These are phyloP conservation scores for Curvularia eragrostidis DNA, from an alignment of 2,329 filamentous ascomycete species.

Conservation along the genomic window DNA sequence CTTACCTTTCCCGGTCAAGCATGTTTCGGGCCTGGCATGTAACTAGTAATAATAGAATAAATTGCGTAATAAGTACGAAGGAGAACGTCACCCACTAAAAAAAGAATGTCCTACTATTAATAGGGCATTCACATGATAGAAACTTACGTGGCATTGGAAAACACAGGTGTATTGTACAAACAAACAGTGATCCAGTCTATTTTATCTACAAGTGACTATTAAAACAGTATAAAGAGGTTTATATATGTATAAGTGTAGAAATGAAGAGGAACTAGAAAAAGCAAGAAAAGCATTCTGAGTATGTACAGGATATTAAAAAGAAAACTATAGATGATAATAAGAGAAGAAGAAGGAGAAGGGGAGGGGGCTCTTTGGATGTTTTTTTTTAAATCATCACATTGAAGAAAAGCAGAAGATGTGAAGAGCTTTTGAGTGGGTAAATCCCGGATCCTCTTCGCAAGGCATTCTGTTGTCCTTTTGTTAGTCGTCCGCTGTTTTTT, in stretches of 20 bases:
- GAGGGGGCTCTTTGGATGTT: not conserved
- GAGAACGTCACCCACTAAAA: too few relatives aligned
- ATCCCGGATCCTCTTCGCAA: conserved; percentile 38
- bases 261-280: too few relatives aligned
- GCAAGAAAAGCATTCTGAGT: too few relatives aligned
- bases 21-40: too few relatives aligned
- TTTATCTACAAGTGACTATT: not conserved
- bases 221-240: not conserved
- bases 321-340: not conserved
- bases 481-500: not conserved
- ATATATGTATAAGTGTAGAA: not conserved
- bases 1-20: too few relatives aligned
- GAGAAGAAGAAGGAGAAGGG: too few relatives aligned
- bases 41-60: too few relatives aligned
- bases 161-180: not conserved
- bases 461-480: conserved; percentile 14
- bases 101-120: too few relatives aligned
- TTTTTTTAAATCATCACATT: conserved; percentile 2
- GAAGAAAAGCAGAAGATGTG: conserved; percentile 7
- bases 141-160: too few relatives aligned
- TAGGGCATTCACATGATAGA: too few relatives aligned
- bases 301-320: not conserved
- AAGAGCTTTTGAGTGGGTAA: conserved; percentile 45
- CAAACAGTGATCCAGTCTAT: not conserved
- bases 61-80: too few relatives aligned